Percentiles rank a stretch among this genome's conserved stretches.
These are phyloP conservation scores for Fusarium equiseti DNA, from an alignment of 2,329 filamentous ascomycete species.

Conservation along the genomic window DNA sequence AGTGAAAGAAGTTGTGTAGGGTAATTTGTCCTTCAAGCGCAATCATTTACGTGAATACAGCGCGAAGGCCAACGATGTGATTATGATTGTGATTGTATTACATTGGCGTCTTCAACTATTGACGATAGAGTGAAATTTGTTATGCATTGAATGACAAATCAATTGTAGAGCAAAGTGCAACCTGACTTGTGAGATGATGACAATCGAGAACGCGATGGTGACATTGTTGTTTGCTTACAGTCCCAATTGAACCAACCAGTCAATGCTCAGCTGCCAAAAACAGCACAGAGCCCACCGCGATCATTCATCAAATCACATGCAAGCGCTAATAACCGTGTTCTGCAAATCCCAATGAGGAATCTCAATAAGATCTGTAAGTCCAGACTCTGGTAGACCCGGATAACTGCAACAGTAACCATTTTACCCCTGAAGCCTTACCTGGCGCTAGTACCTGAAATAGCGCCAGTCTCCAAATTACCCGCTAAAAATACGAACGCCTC, in stretches of 20 bases:
- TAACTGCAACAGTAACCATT: not conserved
- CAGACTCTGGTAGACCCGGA: not conserved
- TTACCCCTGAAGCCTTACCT: conserved; percentile 4
- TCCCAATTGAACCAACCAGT: not conserved
- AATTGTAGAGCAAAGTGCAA: accelerated
- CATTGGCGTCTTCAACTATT: too few species aligned
- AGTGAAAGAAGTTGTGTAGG: not conserved
- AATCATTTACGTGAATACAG: too few species aligned
- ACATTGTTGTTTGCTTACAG: not conserved
- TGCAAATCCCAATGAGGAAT: not conserved
- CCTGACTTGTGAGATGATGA: too few species aligned
- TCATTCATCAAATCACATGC: not conserved
- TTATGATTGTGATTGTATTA: too few species aligned
- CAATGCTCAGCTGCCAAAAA: not conserved
- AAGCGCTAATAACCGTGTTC: not conserved
- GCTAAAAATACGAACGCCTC: not conserved
- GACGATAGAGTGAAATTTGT: too few species aligned
- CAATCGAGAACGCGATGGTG: too few species aligned
- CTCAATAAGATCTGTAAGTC: not conserved
- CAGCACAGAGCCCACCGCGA: not conserved
- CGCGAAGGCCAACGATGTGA: too few species aligned
- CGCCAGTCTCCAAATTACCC: not conserved
- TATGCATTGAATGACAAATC: too few species aligned
- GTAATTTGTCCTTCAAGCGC: not conserved
- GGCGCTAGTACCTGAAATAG: conserved; percentile 3